Evolutionary conservation across 345 rosid species (phyloP), one percentile per base, ranked within the genome.

Genomic region (Murraya koenigii): DNA sequence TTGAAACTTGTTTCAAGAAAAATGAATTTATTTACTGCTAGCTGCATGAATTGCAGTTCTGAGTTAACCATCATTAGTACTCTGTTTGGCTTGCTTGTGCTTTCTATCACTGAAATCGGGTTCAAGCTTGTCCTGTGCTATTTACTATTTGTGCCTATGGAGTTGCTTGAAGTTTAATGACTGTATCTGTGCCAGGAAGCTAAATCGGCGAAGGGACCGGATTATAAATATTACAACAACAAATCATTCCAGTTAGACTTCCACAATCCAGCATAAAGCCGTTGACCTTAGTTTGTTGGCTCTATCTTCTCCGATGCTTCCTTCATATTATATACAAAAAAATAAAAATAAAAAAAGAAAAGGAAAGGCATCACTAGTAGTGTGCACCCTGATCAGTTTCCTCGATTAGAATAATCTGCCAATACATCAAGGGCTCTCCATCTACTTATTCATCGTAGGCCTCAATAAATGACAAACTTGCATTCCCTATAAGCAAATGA

Each of bases 1-100:
- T 41, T 10, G 47, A 0, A 41, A 41, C 47, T 41, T 10, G 14
- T 41, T 41, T 44, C 49, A 44, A 44, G 49, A 44, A 3, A 44
- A 44, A 13, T 44, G 49, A 44, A 44, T 44, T 44, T 1, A 0
- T 44, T 10, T 3, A 20, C 22, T 5, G 59, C 23, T 55, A 55
- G 9, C 60, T 22, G 9, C 25, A 55, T 22, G 60, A 13, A 44
- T 13, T 14, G 49, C 13, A 44, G 49, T 44, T 44, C 49, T 44
- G 49, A 44, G 49, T 14, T 44, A 17, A 11, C 49, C 3, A 11
- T 14, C 49, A 22, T 55, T 55, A 52, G 36, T 56, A n/a, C 39
- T 74, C 41, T 60, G 70, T 41, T 59, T 47, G 23, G 41, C 72
- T 28, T 64, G 64, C 39, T 71, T 62, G 62, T 63, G 41, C 28